phyloP scores from a whole-genome alignment of 768 basidiomycete genomes.

The Glaciozyma martinii region DNA sequence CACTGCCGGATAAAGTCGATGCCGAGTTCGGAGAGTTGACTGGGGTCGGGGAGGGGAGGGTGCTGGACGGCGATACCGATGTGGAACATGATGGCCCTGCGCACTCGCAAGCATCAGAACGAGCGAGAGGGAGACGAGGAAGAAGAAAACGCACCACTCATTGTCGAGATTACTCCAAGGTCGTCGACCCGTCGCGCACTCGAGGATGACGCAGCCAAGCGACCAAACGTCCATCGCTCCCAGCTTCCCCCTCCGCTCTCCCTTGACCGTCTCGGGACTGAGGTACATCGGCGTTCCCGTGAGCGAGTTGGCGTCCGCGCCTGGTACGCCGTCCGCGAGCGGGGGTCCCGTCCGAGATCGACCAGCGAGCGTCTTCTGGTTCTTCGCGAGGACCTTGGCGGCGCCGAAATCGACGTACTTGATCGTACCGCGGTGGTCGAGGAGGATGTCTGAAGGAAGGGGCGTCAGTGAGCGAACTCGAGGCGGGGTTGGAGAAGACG shows the following conservation, averaged over 20 bases:
- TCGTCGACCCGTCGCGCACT: constrained; percentile 90
- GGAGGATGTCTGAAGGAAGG: constrained; percentile 63
- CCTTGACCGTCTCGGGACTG: constrained; percentile 98
- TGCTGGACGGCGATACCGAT: constrained; percentile 79
- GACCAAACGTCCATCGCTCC: constrained; percentile 99
- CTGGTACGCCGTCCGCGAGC: constrained; percentile 38
- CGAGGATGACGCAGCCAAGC: constrained; percentile 90
- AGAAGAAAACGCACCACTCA: constrained; percentile 63
- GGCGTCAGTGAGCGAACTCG: neutral
- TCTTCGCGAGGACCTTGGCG: constrained; percentile 78
- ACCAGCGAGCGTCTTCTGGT: constrained; percentile 61
- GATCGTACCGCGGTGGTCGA: constrained; percentile 80
- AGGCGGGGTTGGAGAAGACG: constrained; percentile 39
- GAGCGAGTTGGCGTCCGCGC: constrained; percentile 49
- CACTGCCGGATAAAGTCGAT: constrained; percentile 91
- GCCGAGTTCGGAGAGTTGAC: constrained; percentile 76
- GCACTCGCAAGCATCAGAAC: neutral
- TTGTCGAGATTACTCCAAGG: constrained; percentile 99
- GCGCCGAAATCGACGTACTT: constrained; percentile 98
- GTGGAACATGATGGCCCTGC: constrained; percentile 19
- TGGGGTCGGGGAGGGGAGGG: constrained; percentile 84
- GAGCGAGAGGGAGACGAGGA: neutral
- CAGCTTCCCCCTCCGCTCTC: constrained; percentile 71
- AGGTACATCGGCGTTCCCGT: constrained; percentile 99
- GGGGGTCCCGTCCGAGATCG: constrained; percentile 30